Base-by-base conservation (phyloP, 768 basidiomycete species). In the Cantharellus cinnabarinus region DNA sequence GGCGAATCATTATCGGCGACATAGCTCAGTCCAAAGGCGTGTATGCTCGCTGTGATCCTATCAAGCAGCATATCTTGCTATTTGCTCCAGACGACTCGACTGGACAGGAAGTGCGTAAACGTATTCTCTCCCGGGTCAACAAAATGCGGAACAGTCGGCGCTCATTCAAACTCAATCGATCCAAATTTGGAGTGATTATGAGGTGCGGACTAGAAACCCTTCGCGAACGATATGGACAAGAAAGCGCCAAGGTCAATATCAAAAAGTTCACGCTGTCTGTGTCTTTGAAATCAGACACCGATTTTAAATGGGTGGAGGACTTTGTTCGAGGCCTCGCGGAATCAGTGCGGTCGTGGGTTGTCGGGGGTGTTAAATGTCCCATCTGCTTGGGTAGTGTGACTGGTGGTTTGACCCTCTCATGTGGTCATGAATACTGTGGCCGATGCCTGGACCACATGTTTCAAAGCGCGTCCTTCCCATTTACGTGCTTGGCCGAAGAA, bases 391-490 rank as follows among this genome's bases (percentile, higher is more conserved):
- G 74, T 58, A 73, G 77, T 50, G 75, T 75, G 0, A 69, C 75
- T 0, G 67, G 73, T 1, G 81, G 81, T 0, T 66, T 80, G 2
- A 71, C 71, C 5, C 72, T 87, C 1, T 67, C 66, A 5, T 89
- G 86, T 62, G 78, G 81, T 1, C 85, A 89, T 66, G 64, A 64
- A 0, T 86, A 79, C 77, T 89, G 86, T 66, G 75, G 75, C 42
- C 61, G 71, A 2, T 89, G 86, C 66, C 66, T 89, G 29, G n/a
- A 68, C 4, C 68, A 72, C 39, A 88, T 85, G 65, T 71, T 89
- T 20, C 66, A 68, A 2, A 75, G 83, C 1, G 72, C 83, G 1
- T 69, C 76, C 29, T 88, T 88, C 71, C 86, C 87, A 0, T 66
- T 89, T 20, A 75, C 67, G 15, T 89, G 87, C 63, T 73, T 89